Conservation (phyloP, 2,329 filamentous ascomycete genomes). For the Aureobasidium uvarum region DNA sequence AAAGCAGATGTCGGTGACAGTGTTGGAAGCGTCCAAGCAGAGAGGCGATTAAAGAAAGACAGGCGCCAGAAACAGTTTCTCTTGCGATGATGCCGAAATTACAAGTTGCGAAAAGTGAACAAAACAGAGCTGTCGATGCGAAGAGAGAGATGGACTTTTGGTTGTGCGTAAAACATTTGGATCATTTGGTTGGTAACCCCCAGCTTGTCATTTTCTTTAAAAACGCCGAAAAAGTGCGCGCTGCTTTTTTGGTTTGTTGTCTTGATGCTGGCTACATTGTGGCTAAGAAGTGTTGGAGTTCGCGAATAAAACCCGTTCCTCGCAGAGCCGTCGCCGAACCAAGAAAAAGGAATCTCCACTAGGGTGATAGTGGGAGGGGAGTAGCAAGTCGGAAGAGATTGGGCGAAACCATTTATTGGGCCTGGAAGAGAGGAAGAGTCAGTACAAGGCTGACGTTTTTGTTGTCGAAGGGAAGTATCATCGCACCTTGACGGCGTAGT, state of each 20-base stretch:
- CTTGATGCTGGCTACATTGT: constrained; percentile 22
- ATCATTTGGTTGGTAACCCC: constrained; percentile 14
- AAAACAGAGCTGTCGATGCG: background rate
- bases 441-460: constrained; percentile 5
- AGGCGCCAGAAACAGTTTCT: background rate
- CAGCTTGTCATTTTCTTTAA: constrained; percentile 20
- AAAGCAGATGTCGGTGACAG: background rate
- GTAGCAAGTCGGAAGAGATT: constrained; percentile 24
- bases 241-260: constrained; percentile 10
- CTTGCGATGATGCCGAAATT: background rate
- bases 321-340: constrained; percentile 23
- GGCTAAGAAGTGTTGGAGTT: constrained; percentile 10
- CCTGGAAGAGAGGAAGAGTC: constrained; percentile 5
- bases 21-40: background rate
- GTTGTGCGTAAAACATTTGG: constrained; percentile 21
- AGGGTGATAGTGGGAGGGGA: background rate
- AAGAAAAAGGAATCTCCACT: constrained; percentile 19
- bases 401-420: constrained; percentile 26
- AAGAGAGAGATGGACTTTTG: background rate
- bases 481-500: constrained; percentile 93
- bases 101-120: background rate
- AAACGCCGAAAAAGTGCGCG: constrained; percentile 23
- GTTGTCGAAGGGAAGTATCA: background rate
- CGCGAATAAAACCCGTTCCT: constrained; percentile 10
- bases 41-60: background rate